phyloP scores from a whole-genome alignment of 495 filamentous ascomycete species.

The Penicillium dipodomyicola region DNA sequence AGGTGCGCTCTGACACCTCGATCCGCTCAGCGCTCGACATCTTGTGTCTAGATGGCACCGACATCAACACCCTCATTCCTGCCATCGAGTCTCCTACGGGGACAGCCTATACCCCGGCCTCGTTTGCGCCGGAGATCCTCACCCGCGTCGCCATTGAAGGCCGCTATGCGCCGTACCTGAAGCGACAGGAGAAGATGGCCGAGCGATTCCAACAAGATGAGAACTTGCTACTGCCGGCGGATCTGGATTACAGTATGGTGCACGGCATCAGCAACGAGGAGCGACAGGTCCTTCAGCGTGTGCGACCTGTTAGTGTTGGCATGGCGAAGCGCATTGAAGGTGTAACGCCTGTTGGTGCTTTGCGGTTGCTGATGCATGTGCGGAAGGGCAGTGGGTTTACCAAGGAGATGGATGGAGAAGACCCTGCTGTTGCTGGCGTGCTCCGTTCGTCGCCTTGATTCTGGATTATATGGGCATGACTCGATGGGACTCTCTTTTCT shows the following conservation, averaged over 20 bases:
- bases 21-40: conserved; percentile 71
- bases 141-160: conserved; percentile 75
- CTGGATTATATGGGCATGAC: background rate
- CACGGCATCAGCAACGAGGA: conserved; percentile 77
- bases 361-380: conserved; percentile 47
- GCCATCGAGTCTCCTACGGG: conserved; percentile 48
- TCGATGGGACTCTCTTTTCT: background rate
- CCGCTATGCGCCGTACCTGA: conserved; percentile 80
- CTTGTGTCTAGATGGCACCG: conserved; percentile 58
- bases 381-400: conserved; percentile 26
- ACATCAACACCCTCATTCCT: conserved; percentile 52
- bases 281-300: conserved; percentile 60
- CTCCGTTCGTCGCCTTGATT: conserved; percentile 20
- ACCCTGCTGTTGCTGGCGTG: conserved; percentile 16
- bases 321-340: conserved; percentile 90
- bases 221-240: conserved; percentile 63
- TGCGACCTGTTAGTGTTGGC: conserved; percentile 77
- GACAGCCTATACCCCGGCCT: conserved; percentile 39
- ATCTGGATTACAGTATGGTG: conserved; percentile 74
- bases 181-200: conserved; percentile 62
- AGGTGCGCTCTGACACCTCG: conserved; percentile 56
- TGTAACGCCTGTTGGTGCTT: conserved; percentile 52
- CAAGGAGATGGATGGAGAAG: conserved; percentile 17
- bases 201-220: conserved; percentile 73
- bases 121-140: conserved; percentile 55